Evolutionary conservation across 164 flowering plant genomes (phyloP), one percentile per base, ranked within the genome.

Genomic region (Dillenia turbinata): DNA sequence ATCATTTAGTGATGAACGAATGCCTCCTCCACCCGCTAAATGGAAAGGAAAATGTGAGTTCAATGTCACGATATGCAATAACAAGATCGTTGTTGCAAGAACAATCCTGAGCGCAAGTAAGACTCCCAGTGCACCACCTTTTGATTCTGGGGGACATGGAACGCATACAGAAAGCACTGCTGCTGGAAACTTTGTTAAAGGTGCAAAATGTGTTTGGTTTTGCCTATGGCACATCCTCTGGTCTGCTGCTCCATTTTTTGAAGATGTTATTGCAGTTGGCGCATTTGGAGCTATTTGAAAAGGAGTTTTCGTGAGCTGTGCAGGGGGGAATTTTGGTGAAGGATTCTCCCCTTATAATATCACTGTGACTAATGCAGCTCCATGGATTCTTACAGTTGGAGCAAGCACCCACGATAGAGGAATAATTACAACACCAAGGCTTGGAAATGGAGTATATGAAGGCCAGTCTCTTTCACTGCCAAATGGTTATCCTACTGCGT

Each of bases 371-470:
- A 63, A 63, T 13, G 51, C 12, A 22, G 66, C 66, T n/a, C 66
- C 60, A 24, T 63, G 66, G 66, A 45, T 63, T 5, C 57, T 63
- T 14, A 63, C 66, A 45, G 66, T 63, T 19, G 66, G 66, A 4
- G 60, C 60, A 11, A 63, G 66, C 33, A 54, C 66, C 7, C 54
- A n/a, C 14, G 66, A 54, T 40, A 43, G 59, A 55, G 54, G 40
- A 12, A 17, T 60, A 9, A 43, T 12, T 8, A 14, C 63, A 9
- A 49, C 33, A 9, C 54, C 54, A 10, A 15, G 19, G 12, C 63
- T 60, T 14, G 63, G 63, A 49, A 49, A 58, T 53, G 9, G 3
- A 16, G 16, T 13, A 49, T 22, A 22, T n/a, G 63, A 60, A 12
- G 63, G 63, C 12, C 24, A 48, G 17, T 60, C 63, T 9, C 12